Percentiles rank a stretch among this genome's conserved stretches.
Conservation (phyloP, 352 stramenopile species). For the Phytopythium ostracodes region DNA sequence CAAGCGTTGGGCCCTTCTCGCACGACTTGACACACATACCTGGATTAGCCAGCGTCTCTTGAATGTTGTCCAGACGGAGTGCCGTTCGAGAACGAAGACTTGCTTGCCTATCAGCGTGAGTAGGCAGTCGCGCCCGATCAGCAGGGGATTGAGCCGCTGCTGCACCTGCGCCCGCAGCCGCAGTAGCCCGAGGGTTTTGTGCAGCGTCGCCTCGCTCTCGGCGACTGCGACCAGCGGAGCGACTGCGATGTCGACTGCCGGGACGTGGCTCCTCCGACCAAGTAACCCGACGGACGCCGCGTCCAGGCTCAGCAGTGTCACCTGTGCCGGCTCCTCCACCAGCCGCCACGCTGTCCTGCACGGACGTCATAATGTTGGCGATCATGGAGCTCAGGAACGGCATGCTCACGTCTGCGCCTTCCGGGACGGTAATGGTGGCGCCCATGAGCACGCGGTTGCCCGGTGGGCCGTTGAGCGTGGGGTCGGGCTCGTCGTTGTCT, state of each 20-base stretch:
- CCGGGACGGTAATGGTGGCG: conserved; percentile 65
- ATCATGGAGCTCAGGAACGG: conserved; percentile 85
- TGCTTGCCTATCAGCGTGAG: conserved; percentile 21
- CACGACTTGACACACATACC: conserved; percentile 6
- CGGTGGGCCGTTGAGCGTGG: conserved; percentile 23
- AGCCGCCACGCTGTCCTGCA: conserved; percentile 29
- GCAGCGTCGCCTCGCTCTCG: neutral
- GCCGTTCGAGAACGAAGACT: conserved; percentile 33
- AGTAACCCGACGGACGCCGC: neutral
- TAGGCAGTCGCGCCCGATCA: conserved; percentile 10
- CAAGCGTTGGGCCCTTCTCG: neutral
- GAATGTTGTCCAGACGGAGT: conserved; percentile 31
- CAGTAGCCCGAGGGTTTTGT: neutral
- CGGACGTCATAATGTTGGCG: conserved; percentile 61
- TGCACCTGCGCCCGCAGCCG: neutral
- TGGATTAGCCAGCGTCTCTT: conserved; percentile 37
- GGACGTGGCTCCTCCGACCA: conserved; percentile 1
- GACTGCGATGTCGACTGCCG: neutral
- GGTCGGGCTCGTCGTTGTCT: conserved; percentile 77
- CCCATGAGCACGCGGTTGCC: conserved; percentile 63
- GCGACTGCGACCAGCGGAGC: conserved; percentile 4
- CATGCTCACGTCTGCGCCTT: conserved; percentile 63
- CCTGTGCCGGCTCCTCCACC: conserved; percentile 6
- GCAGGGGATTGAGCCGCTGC: neutral
- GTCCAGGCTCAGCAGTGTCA: neutral